Conservation (phyloP, 805 yeast species). For the Metschnikowia cerradonensis region DNA sequence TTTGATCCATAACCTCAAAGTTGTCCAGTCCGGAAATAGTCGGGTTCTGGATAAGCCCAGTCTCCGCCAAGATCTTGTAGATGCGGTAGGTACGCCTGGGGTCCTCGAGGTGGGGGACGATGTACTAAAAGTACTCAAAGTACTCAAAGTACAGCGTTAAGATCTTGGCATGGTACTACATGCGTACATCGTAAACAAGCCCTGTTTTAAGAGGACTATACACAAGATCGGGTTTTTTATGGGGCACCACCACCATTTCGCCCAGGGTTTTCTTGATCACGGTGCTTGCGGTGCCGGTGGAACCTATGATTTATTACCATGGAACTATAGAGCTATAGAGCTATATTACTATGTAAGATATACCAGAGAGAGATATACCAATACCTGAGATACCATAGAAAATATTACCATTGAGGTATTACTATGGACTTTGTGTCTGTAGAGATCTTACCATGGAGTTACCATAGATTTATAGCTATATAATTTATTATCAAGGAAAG, state of each 20-base stretch:
- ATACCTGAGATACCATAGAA: too few relatives aligned
- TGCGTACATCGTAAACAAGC: conserved; percentile 89
- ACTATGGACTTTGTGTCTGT: too few relatives aligned
- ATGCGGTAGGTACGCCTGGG: conserved; percentile 93
- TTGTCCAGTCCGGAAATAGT: conserved; percentile 66
- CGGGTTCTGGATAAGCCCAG: conserved; percentile 82
- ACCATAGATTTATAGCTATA: too few relatives aligned
- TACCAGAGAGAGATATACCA: too few relatives aligned
- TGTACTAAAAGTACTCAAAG: conserved; percentile 20
- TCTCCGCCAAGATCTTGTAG: conserved; percentile 89
- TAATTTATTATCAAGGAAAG: too few relatives aligned
- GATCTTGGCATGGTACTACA: conserved; percentile 95
- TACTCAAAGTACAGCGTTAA: conserved; percentile 89
- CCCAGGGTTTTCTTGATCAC: neutral
- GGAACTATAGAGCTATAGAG: too few relatives aligned
- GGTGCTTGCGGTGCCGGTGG: neutral
- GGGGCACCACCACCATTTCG: conserved; percentile 46
- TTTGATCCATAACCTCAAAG: conserved; percentile 38
- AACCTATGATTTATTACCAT: too few relatives aligned
- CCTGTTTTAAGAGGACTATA: conserved; percentile 85
- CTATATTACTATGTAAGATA: too few relatives aligned
- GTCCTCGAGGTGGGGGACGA: conserved; percentile 98
- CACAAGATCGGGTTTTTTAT: conserved; percentile 59
- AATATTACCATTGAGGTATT: too few relatives aligned
- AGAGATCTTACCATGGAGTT: too few relatives aligned